phyloP scores from a whole-genome alignment of 2,329 filamentous ascomycete genomes.

The Colletotrichum eleusines region DNA sequence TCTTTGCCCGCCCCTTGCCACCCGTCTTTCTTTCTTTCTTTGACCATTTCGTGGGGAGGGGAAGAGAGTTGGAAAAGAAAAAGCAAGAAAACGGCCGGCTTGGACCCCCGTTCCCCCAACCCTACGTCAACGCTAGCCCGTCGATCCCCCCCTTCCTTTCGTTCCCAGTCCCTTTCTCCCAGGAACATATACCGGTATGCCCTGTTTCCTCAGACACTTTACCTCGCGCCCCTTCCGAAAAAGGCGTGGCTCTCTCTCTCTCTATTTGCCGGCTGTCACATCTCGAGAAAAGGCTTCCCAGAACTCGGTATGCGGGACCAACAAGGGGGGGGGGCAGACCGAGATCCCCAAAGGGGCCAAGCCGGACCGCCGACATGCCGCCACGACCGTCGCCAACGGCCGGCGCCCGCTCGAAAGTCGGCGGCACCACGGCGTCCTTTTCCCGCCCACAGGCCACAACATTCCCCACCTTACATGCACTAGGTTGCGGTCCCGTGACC shows the following conservation, averaged over 20 bases:
- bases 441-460: background rate
- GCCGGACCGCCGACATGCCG: slow-evolving; percentile 31
- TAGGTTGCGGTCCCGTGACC: background rate
- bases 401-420: background rate
- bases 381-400: slow-evolving; percentile 19
- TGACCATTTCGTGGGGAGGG: background rate
- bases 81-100: background rate
- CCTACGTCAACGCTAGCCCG: slow-evolving; percentile 5
- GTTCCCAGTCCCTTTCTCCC: background rate
- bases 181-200: background rate
- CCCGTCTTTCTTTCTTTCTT: background rate
- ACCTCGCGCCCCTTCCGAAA: background rate
- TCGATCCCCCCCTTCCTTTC: background rate
- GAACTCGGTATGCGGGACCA: background rate
- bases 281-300: background rate
- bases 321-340: background rate
- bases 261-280: too few species aligned
- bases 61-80: slow-evolving; percentile 5
- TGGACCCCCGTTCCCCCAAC: background rate
- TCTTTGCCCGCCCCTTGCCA: background rate
- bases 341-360: slow-evolving; percentile 18
- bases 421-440: background rate
- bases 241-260: background rate
- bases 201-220: background rate
- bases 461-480: background rate